Evolutionary conservation across 2,329 filamentous ascomycete genomes (phyloP).

Genomic region (Ciborinia camelliae): DNA sequence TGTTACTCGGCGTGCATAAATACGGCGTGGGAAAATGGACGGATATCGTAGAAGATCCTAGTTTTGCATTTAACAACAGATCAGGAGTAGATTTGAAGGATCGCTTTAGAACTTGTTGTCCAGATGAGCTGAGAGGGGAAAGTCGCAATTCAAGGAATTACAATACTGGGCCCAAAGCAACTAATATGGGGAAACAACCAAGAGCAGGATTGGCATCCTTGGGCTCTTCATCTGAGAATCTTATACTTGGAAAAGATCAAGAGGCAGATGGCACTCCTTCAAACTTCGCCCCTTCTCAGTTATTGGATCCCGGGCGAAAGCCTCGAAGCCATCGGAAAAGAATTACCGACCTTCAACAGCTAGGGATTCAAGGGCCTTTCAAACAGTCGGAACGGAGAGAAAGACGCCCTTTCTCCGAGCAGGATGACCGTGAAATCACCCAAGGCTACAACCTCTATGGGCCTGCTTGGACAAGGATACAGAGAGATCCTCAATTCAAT

Average conservation of each 20-base stretch:
- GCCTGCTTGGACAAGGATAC: slow-evolving; percentile 63
- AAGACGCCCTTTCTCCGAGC: slow-evolving; percentile 57
- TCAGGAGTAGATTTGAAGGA: slow-evolving; percentile 63
- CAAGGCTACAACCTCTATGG: slow-evolving; percentile 58
- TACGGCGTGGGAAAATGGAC: slow-evolving; percentile 66
- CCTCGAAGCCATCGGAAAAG: slow-evolving; percentile 54
- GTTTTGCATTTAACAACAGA: slow-evolving; percentile 58
- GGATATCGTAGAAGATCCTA: slow-evolving; percentile 58
- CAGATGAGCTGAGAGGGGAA: slow-evolving; percentile 53
- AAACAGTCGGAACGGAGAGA: slow-evolving; percentile 59
- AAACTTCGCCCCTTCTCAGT: slow-evolving; percentile 33
- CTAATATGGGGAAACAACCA: slow-evolving; percentile 13
- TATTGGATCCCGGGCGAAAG: slow-evolving; percentile 42
- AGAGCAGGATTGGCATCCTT: slow-evolving; percentile 43
- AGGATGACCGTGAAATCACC: slow-evolving; percentile 61
- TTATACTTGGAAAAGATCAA: slow-evolving; percentile 40
- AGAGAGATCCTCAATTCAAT: slow-evolving; percentile 56
- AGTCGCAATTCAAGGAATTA: slow-evolving; percentile 25
- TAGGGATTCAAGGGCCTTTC: slow-evolving; percentile 61
- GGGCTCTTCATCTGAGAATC: slow-evolving; percentile 53
- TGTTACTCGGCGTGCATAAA: slow-evolving; percentile 58
- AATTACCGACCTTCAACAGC: slow-evolving; percentile 51
- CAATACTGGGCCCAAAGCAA: neutral
- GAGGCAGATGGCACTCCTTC: slow-evolving; percentile 20
- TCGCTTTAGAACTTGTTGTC: slow-evolving; percentile 63